A percentile compares a stretch with the other conserved stretches of the same genome.
Evolutionary conservation across 768 basidiomycete genomes (phyloP).

Genomic region (Boletus huronensis): DNA sequence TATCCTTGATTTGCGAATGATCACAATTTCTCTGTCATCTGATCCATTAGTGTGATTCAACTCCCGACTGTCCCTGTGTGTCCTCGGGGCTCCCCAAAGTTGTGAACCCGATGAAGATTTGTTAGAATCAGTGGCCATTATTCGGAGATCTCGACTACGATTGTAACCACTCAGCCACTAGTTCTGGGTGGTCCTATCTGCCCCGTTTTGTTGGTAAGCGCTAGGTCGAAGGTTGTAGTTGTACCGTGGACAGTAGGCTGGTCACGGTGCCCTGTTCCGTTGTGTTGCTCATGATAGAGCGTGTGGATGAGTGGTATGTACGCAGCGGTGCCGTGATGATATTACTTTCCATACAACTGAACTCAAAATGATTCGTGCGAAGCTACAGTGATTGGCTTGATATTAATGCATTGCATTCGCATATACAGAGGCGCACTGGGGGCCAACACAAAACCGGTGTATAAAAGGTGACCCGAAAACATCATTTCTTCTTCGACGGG

Average conservation of each 20-base stretch:
- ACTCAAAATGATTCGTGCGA: neutral
- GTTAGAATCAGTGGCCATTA: neutral
- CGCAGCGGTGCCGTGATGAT: neutral
- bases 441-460: neutral
- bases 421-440: neutral
- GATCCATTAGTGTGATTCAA: too few species aligned
- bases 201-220: neutral
- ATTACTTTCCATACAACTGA: neutral
- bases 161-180: too few species aligned
- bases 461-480: neutral
- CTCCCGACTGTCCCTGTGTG: neutral
- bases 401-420: neutral
- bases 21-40: constrained; percentile 1
- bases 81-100: neutral
- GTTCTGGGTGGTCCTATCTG: too few species aligned
- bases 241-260: neutral
- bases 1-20: constrained; percentile 21
- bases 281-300: neutral
- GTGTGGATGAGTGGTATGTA: neutral
- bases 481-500: constrained; percentile 22
- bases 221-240: too few species aligned
- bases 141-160: too few species aligned
- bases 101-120: neutral
- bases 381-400: neutral
- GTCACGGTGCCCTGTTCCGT: neutral